Conservation (phyloP, 1,284 basidiomycete species). For the Cryptococcus hybrid region DNA sequence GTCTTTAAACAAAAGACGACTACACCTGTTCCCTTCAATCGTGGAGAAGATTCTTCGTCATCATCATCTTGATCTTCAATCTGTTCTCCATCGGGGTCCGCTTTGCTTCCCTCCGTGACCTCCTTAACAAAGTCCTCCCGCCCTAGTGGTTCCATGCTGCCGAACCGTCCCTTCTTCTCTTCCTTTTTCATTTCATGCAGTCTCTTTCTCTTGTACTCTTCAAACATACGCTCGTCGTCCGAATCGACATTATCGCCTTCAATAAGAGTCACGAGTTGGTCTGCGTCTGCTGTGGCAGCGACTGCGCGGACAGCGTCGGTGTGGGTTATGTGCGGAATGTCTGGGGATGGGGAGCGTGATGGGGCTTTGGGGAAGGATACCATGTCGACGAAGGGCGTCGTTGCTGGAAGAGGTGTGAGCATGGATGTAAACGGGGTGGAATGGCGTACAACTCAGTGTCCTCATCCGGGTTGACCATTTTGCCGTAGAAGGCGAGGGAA, state of each 20-base stretch:
- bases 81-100: constrained; percentile 61
- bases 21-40: constrained; percentile 55
- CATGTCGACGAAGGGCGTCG: constrained; percentile 85
- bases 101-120: constrained; percentile 86
- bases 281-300: constrained; percentile 57
- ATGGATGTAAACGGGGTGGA: background rate
- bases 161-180: constrained; percentile 70
- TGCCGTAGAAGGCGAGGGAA: background rate
- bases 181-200: constrained; percentile 65
- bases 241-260: constrained; percentile 69
- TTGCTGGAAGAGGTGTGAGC: constrained; percentile 59
- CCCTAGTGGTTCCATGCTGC: constrained; percentile 82
- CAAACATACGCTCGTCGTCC: constrained; percentile 74
- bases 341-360: constrained; percentile 65
- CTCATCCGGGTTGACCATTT: constrained; percentile 67
- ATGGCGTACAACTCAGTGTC: constrained; percentile 84
- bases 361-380: constrained; percentile 71
- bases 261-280: constrained; percentile 62
- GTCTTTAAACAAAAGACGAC: constrained; percentile 59
- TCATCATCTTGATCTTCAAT: constrained; percentile 40
- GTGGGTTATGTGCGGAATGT: constrained; percentile 51
- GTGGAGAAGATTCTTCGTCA: constrained; percentile 28
- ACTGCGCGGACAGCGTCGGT: constrained; percentile 52
- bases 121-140: constrained; percentile 93
- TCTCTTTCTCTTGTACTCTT: constrained; percentile 65